Percentiles rank a stretch among this genome's conserved stretches.
Evolutionary conservation across 164 flowering plant genomes (phyloP).

Genomic region (Amborella trichopoda): DNA sequence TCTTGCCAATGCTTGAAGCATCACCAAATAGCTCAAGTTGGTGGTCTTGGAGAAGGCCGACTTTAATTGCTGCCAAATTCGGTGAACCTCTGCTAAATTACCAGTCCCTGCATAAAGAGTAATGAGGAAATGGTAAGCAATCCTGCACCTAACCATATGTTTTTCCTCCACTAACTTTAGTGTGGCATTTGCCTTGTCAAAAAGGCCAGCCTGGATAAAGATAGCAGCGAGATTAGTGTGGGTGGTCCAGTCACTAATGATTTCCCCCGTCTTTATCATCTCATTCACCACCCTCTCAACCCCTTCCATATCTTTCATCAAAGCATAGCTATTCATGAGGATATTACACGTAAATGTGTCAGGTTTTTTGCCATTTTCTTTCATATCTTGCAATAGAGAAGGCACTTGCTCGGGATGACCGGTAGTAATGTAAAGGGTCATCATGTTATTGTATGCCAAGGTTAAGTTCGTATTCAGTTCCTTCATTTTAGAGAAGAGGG

Average conservation of each 20-base stretch:
- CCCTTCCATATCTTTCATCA: slow-evolving; percentile 33
- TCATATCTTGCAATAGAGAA: slow-evolving; percentile 42
- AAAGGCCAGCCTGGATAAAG: slow-evolving; percentile 34
- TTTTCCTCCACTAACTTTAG: slow-evolving; percentile 33
- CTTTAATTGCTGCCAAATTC: slow-evolving; percentile 42
- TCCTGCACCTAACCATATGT: slow-evolving; percentile 18
- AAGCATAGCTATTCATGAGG: slow-evolving; percentile 41
- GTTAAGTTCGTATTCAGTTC: slow-evolving; percentile 16
- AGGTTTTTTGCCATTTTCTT: slow-evolving; percentile 20
- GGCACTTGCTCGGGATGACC: slow-evolving; percentile 51
- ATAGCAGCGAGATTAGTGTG: slow-evolving; percentile 45
- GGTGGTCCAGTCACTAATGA: slow-evolving; percentile 33
- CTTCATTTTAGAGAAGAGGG: slow-evolving; percentile 45
- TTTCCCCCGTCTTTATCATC: slow-evolving; percentile 15
- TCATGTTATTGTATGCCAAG: slow-evolving; percentile 40
- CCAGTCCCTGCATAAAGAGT: slow-evolving; percentile 39
- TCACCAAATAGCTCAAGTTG: slow-evolving; percentile 41
- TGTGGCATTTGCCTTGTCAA: slow-evolving; percentile 54
- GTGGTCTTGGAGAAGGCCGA: slow-evolving; percentile 17
- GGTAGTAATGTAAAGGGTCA: slow-evolving; percentile 35
- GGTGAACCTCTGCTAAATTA: slow-evolving; percentile 37
- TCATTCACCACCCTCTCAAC: slow-evolving; percentile 43
- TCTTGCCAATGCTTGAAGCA: slow-evolving; percentile 48
- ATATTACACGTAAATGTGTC: slow-evolving; percentile 25
- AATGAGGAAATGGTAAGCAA: slow-evolving; percentile 50